These are phyloP conservation scores for Porpolomopsis calyptriformis DNA, from an alignment of 768 basidiomycete genomes.

Conservation along the genomic window DNA sequence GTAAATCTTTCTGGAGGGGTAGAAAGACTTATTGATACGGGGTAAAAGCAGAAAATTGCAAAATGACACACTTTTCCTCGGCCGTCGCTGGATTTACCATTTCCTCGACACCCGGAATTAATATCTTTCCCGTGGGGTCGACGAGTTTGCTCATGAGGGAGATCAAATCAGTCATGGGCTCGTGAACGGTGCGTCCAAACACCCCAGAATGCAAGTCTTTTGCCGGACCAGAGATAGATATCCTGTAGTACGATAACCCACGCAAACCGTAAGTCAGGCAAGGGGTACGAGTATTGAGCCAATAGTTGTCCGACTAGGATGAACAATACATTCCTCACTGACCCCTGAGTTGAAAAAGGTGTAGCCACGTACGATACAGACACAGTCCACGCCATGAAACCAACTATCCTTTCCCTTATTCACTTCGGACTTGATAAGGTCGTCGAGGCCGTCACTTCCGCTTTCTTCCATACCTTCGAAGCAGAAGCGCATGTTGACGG, in stretches of 20 bases:
- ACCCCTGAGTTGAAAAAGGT: background rate
- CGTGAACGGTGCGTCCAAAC: slow-evolving; percentile 73
- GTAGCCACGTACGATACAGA: slow-evolving; percentile 67
- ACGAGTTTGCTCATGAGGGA: slow-evolving; percentile 79
- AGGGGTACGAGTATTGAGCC: slow-evolving; percentile 77
- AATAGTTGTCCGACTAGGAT: slow-evolving; percentile 90
- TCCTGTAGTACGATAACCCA: slow-evolving; percentile 78
- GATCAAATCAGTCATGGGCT: slow-evolving; percentile 93
- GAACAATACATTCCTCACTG: background rate
- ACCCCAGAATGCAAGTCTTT: slow-evolving; percentile 87
- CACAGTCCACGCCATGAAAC: slow-evolving; percentile 83
- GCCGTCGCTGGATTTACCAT: slow-evolving; percentile 66
- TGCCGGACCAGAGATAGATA: slow-evolving; percentile 72
- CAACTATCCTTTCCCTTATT: slow-evolving; percentile 48
- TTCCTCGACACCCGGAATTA: slow-evolving; percentile 82
- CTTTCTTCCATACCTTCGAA: slow-evolving; percentile 98
- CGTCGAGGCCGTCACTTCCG: slow-evolving; percentile 85
- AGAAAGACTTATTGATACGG: background rate
- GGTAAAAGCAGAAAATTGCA: slow-evolving; percentile 1
- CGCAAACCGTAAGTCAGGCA: slow-evolving; percentile 82
- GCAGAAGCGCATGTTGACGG: slow-evolving; percentile 84
- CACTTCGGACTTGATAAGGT: slow-evolving; percentile 69
- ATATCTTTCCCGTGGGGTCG: slow-evolving; percentile 64
- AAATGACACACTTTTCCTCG: slow-evolving; percentile 50
- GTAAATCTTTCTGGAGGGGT: slow-evolving; percentile 50